A percentile compares a stretch with the other conserved stretches of the same genome.
Conservation (phyloP, 164 flowering plant species). For the Berberis vulgaris region DNA sequence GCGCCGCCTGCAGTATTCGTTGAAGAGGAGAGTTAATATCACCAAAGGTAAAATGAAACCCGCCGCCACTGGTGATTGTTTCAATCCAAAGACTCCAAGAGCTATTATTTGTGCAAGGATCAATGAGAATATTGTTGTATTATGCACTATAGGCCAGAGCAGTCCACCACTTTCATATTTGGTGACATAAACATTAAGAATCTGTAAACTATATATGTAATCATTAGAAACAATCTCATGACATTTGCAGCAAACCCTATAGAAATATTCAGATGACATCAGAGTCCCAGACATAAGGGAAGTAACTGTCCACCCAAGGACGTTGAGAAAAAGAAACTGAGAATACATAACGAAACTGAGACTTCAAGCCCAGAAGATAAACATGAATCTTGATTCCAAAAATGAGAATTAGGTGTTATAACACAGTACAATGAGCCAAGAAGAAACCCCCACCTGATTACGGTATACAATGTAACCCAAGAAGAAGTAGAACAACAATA, state of each 20-base stretch:
- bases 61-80: constrained; percentile 58
- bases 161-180: constrained; percentile 81
- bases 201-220: constrained; percentile 26
- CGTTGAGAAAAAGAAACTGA: no score
- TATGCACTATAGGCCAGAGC: constrained; percentile 84
- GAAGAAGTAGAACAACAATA: constrained; percentile 69
- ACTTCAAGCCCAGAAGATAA: no score
- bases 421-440: no score
- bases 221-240: no score
- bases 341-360: no score
- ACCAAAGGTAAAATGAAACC: constrained; percentile 73
- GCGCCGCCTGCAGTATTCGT: constrained; percentile 76
- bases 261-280: no score
- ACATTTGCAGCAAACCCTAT: no score
- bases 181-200: constrained; percentile 71
- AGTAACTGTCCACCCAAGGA: no score
- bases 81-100: constrained; percentile 77
- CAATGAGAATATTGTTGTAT: constrained; percentile 79
- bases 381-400: not conserved
- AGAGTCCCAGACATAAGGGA: no score
- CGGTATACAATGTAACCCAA: constrained; percentile 76
- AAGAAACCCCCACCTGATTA: constrained; percentile 57
- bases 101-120: constrained; percentile 80
- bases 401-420: not conserved
- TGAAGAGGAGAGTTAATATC: constrained; percentile 66